Base-by-base conservation (phyloP, 1,284 basidiomycete species). In the Cutaneotrichosporon sp. region DNA sequence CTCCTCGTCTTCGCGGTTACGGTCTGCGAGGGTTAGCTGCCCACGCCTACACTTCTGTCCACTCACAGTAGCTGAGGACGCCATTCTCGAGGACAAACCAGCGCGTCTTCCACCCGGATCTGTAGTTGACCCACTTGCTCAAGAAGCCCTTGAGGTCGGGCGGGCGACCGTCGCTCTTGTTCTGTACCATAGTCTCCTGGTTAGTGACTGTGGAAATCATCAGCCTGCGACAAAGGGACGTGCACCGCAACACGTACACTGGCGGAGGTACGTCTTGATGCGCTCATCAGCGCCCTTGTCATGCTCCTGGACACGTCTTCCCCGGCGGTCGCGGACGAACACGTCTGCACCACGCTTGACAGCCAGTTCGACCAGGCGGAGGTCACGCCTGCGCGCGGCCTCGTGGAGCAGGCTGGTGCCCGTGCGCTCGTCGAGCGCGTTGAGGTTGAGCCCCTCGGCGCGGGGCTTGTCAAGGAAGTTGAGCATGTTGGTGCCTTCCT, bases 11-110 rank as follows among this genome's bases (percentile, higher is more conserved):
- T 94, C 92, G 72, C 94, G 91, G 72, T 90, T 89, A 40, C 91
- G 90, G 76, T 93, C 65, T 73, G 32, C 40, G 40, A 42, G 31
- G 26, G 46, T 58, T 47, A 61, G 31, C 21, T 2, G n/a, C 30
- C 2, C 21, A 10, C 4, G 31, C 7, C 2, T 18, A n/a, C 40
- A 42, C 26, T 32, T 14, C 26, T 31, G 11, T 16, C 6, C 52
- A 8, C 71, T 69, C 56, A 74, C 74, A 75, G 60, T 91, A 94
- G 32, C 90, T 91, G 13, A 96, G 81, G 38, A 90, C 83, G 6
- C 93, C 96, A 66, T 91, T 87, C 71, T 91, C 88, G 46, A 98
- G 85, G 0, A 97, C 93, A 74, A 98, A 97, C 93, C 95, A 98
- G 0, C 96, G 85, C 0, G 90, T 90, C 71, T 89, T 90, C 80